Percentiles rank a stretch among this genome's conserved stretches.
Evolutionary conservation across 2,329 filamentous ascomycete species (phyloP).

Genomic region (Diplodia corticola): DNA sequence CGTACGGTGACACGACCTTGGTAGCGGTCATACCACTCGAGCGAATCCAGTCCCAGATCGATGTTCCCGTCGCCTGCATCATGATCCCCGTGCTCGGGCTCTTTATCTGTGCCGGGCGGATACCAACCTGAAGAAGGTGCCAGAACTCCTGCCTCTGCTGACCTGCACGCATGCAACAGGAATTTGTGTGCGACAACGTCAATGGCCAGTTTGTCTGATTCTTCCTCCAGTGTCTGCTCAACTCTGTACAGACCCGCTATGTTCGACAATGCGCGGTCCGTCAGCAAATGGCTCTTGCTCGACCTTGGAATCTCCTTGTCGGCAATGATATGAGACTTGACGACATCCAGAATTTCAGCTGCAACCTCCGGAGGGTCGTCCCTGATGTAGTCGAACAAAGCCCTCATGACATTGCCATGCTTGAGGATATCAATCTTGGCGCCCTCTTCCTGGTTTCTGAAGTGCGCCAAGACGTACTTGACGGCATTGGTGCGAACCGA

Average conservation of each 20-base stretch:
- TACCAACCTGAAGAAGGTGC: constrained; percentile 82
- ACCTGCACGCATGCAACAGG: constrained; percentile 73
- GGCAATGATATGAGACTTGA: constrained; percentile 70
- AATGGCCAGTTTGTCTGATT: constrained; percentile 57
- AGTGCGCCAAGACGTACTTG: constrained; percentile 73
- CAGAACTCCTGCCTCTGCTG: constrained; percentile 69
- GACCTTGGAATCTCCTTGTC: constrained; percentile 73
- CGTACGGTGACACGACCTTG: constrained; percentile 68
- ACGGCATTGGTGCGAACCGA: constrained; percentile 82
- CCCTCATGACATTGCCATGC: constrained; percentile 67
- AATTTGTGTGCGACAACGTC: constrained; percentile 73
- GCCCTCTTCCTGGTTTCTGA: constrained; percentile 74
- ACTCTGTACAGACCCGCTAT: constrained; percentile 50
- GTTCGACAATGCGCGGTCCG: constrained; percentile 69
- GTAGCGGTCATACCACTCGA: constrained; percentile 70
- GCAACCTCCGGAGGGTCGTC: constrained; percentile 77
- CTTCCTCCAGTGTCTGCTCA: constrained; percentile 47
- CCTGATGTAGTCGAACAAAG: constrained; percentile 73
- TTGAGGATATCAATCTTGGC: constrained; percentile 81
- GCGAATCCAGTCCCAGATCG: constrained; percentile 67
- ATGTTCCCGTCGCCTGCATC: constrained; percentile 51
- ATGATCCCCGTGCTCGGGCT: constrained; percentile 43
- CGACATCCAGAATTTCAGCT: constrained; percentile 68
- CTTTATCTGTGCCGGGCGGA: constrained; percentile 66
- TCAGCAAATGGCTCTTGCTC: constrained; percentile 74